Conservation (phyloP, 768 basidiomycete genomes). For the Termitomyces bulborhizus region DNA sequence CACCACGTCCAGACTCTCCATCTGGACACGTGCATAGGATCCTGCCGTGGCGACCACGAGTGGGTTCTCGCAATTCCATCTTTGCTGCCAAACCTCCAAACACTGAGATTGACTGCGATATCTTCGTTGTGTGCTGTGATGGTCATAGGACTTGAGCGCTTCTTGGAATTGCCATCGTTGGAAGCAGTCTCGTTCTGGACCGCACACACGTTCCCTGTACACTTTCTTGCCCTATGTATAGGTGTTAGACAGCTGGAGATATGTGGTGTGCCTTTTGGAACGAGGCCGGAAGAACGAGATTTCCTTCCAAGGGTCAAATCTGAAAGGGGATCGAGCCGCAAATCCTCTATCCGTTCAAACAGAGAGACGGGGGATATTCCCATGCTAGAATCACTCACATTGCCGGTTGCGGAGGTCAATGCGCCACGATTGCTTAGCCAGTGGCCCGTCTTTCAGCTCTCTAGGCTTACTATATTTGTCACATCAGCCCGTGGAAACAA, state of each 20-base stretch:
- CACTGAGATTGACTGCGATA: not conserved
- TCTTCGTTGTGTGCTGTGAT: not conserved
- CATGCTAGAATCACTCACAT: not conserved
- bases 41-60: not conserved
- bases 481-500: not conserved
- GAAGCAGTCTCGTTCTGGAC: not conserved
- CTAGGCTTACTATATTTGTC: not conserved
- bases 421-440: not conserved
- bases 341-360: not conserved
- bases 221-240: not conserved
- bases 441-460: not conserved
- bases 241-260: not conserved
- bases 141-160: not conserved
- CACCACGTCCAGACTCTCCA: not conserved
- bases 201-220: not conserved
- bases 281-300: not conserved
- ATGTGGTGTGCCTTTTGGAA: not conserved
- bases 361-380: not conserved
- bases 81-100: not conserved
- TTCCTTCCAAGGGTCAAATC: not conserved
- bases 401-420: not conserved
- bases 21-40: not conserved
- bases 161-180: not conserved
- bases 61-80: not conserved
- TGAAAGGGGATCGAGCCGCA: not conserved